phyloP scores from a whole-genome alignment of 805 yeast genomes.

The Debaryomyces maramus region DNA sequence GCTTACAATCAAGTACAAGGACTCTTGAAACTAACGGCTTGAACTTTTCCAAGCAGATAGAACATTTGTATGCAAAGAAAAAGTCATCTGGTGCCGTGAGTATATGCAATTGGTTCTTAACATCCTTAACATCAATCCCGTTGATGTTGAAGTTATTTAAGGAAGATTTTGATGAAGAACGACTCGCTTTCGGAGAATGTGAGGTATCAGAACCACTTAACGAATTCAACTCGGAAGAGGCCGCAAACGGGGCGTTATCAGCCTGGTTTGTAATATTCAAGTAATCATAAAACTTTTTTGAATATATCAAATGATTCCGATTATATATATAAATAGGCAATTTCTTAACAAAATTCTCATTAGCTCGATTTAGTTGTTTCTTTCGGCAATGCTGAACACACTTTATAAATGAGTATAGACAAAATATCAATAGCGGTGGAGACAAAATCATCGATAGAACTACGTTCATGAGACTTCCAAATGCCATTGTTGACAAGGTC shows the following conservation, averaged over 20 bases:
- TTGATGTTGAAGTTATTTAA: constrained; percentile 40
- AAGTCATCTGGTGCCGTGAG: constrained; percentile 32
- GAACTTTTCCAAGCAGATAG: constrained; percentile 59
- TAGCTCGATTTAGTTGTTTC: constrained; percentile 25
- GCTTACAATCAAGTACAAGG: constrained; percentile 57
- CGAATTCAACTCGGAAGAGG: constrained; percentile 2
- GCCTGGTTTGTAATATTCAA: constrained; percentile 33
- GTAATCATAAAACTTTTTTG: constrained; percentile 27
- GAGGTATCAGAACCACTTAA: constrained; percentile 2
- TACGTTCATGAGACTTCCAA: constrained; percentile 40
- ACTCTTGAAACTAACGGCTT: constrained; percentile 47
- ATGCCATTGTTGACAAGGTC: constrained; percentile 30
- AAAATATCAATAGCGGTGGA: constrained; percentile 40
- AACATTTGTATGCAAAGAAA: constrained; percentile 53
- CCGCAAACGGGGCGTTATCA: constrained; percentile 7
- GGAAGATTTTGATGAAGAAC: constrained; percentile 24
- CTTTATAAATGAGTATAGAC: constrained; percentile 33
- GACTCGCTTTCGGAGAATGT: constrained; percentile 8
- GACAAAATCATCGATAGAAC: constrained; percentile 43
- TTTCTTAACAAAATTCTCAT: constrained; percentile 32
- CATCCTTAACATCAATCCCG: constrained; percentile 36
- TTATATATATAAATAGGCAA: constrained; percentile 41
- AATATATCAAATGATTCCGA: constrained; percentile 33
- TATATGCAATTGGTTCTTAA: constrained; percentile 18
- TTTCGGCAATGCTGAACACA: constrained; percentile 27